phyloP scores from a whole-genome alignment of 805 yeast genomes.

The Pichia insulana region DNA sequence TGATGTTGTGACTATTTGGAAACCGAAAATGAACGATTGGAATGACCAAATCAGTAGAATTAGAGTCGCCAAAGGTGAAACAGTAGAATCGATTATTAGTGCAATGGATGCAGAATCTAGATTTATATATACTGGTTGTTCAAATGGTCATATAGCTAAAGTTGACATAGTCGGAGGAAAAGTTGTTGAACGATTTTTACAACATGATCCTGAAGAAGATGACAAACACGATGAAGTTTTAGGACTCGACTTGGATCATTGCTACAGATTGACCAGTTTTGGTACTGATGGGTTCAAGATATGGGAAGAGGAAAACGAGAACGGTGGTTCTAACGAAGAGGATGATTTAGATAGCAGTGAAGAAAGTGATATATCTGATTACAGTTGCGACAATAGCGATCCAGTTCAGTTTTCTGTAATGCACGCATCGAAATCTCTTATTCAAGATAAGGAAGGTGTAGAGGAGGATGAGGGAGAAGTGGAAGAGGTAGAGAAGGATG shows the following conservation, averaged over 20 bases:
- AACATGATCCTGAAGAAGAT: slow-evolving; percentile 62
- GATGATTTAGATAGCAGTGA: slow-evolving; percentile 17
- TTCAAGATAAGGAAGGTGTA: background rate
- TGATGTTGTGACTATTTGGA: slow-evolving; percentile 81
- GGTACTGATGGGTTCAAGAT: slow-evolving; percentile 77
- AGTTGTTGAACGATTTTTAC: slow-evolving; percentile 57
- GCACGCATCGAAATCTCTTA: too few relatives aligned
- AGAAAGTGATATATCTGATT: slow-evolving; percentile 8
- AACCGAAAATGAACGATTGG: slow-evolving; percentile 54
- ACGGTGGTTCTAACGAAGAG: slow-evolving; percentile 22
- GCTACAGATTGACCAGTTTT: slow-evolving; percentile 70
- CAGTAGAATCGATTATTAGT: slow-evolving; percentile 63
- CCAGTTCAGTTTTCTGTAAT: too few relatives aligned
- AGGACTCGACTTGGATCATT: slow-evolving; percentile 67
- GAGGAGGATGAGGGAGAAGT: slow-evolving; percentile 1
- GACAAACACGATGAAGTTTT: slow-evolving; percentile 66
- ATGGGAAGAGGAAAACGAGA: slow-evolving; percentile 44
- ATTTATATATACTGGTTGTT: slow-evolving; percentile 69
- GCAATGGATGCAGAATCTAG: slow-evolving; percentile 45
- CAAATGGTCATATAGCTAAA: slow-evolving; percentile 64
- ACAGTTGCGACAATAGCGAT: slow-evolving; percentile 9
- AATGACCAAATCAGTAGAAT: slow-evolving; percentile 76
- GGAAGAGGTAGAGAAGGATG: too few relatives aligned
- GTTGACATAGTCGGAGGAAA: slow-evolving; percentile 58
- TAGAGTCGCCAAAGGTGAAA: slow-evolving; percentile 49